Base-by-base conservation (phyloP, 1,284 basidiomycete genomes). In the Boletus semigastroideus region DNA sequence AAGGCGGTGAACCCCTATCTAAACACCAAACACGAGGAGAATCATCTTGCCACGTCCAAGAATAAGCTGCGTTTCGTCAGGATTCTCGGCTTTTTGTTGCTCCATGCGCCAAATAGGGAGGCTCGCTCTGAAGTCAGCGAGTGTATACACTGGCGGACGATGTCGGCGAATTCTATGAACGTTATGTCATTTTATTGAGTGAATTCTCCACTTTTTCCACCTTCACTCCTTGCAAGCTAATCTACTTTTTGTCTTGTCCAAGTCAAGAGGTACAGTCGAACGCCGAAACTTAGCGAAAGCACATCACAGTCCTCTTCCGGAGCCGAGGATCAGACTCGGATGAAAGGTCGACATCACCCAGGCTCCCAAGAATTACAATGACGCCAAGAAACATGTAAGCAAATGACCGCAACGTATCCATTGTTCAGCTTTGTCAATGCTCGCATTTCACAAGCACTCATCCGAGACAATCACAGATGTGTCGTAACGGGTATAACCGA, bases 31-130 rank as follows among this genome's bases (percentile, higher is more conserved):
- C 28, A 43, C 11, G 48, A 56, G 30, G 1, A 12, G 16, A 27
- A 53, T 6, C 27, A 53, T 6, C 27, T 38, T 5, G 38, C 42
- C 27, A 2, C 10, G 3, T 40, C 5, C 34, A 8, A 34, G 42
- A 10, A 42, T 36, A 39, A 51, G 28, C 25, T 43, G 34, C 36
- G 47, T 30, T 9, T 17, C 10, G 40, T 56, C 36, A 44, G 42
- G 30, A 42, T 55, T 10, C 27, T 55, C 9, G 42, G 53, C 33
- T 46, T 34, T 36, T 43, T 56, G 28, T 13, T 55, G n/a, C 41
- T 56, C 19, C 37, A 47, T 20, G 41, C 48, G 11, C 25, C 25
- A 7, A 25, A 6, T 25, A 25, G 25, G 7, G 25, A 5, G 25
- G 3, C 25, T 25, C 48, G 49, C 16, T 11, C 13, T 20, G 41